Evolutionary conservation across 2,329 filamentous ascomycete species (phyloP), one percentile per base, ranked within the genome.

Genomic region (Talaromyces sp.): DNA sequence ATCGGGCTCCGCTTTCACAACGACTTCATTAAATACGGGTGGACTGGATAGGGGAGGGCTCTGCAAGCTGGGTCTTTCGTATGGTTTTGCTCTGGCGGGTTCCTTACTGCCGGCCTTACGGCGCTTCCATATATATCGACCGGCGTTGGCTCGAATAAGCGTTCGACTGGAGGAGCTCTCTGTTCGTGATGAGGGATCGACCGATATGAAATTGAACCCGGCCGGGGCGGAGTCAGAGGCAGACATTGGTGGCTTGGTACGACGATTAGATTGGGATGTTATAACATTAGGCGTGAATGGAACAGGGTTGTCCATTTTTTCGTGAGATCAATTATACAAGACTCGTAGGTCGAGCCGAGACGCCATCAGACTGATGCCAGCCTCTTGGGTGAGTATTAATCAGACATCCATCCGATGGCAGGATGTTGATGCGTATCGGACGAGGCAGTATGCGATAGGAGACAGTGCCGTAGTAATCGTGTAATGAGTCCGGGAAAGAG

Each of bases 101-200:
- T 62, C 65, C 11, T 62, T 62, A 27, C 58, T 37, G n/a, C 62
- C 49, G 10, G 63, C 60, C 45, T 67, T 65, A 8, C 66, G 66
- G 50, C 68, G 71, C 33, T 70, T 70, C 71, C 71, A 72, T 49
- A 70, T 70, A 61, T 69, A 71, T 31, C 70, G 70, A 33, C 70
- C 70, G 43, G 71, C 71, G 62, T 72, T 72, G 9, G 71, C 71
- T 22, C 71, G 70, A 27, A 72, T 70, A 25, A 72, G 63, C 17
- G 69, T 66, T 47, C 70, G 69, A 39, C 66, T 67, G 13, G 63
- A 61, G 9, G 64, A 58, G n/a, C 60, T 66, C 19, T 67, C 66
- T 33, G 60, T 56, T 31, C 35, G 59, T 13, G 63, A 63, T 15
- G 66, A 67, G 19, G 66, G 66, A 52, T 67, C 66, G 60, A 67